Conservation (phyloP, 2,329 filamentous ascomycete species). For the Simplicillium sp. region DNA sequence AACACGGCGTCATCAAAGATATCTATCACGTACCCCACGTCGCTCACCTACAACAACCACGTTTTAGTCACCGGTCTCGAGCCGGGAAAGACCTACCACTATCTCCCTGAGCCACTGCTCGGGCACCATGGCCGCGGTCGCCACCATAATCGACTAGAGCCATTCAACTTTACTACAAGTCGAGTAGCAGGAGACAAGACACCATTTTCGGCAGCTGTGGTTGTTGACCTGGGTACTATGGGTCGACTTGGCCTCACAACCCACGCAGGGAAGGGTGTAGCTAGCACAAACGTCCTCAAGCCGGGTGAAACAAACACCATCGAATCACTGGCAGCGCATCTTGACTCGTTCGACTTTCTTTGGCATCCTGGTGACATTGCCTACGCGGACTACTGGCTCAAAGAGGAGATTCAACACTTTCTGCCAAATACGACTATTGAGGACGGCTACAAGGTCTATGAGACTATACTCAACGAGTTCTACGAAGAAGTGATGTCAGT, state of each 20-base stretch:
- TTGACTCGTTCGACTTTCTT: background rate
- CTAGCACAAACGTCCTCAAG: background rate
- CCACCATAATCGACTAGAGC: background rate
- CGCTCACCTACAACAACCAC: constrained; percentile 20
- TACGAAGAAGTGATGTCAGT: constrained; percentile 3
- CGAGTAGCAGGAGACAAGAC: background rate
- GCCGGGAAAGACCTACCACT: constrained; percentile 5
- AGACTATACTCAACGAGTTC: constrained; percentile 4
- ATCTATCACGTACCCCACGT: constrained; percentile 20
- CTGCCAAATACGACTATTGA: constrained; percentile 2
- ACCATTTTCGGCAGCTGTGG: constrained; percentile 1
- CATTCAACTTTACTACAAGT: background rate
- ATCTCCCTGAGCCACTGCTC: constrained; percentile 1
- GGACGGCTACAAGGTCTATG: constrained; percentile 2
- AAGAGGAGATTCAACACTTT: background rate
- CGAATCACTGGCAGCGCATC: background rate
- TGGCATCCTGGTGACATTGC: constrained; percentile 1
- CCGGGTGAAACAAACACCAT: background rate
- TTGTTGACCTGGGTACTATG: constrained; percentile 8
- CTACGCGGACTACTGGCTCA: constrained; percentile 4
- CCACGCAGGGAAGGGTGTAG: constrained; percentile 2
- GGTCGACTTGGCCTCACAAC: constrained; percentile 7
- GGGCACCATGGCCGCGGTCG: background rate
- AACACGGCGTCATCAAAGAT: constrained; percentile 13
- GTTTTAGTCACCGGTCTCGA: constrained; percentile 4